Evolutionary conservation across 257 asterid genomes (phyloP), one percentile per base, ranked within the genome.

Genomic region (Osmanthus fragrans): DNA sequence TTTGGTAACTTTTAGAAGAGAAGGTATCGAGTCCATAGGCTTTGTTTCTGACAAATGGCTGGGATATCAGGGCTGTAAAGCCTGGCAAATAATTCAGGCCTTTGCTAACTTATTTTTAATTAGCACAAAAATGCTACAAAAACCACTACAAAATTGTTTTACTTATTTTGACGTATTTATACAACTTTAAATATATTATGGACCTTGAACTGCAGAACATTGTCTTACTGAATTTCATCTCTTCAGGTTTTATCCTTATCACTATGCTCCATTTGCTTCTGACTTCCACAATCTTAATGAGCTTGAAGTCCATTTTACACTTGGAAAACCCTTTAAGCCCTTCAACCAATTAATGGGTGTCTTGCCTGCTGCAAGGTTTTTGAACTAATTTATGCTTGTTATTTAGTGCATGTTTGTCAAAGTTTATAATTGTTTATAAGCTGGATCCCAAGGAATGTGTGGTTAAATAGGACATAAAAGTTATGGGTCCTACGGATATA

Each of bases 211-310:
- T 21, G 30, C 32, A 58, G 30, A 58, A 23, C 5, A 21, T 19
- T 21, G 32, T 21, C 66, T 21, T 58, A 58, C 56, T 58, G 66
- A 23, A 34, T 73, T 29, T 40, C 1, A 27, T 37, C 29, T 74
- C 21, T 77, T 49, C 88, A 89, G 96, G 96, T 90, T 81, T 82
- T 90, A 90, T 75, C 96, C 93, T 16, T 84, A 88, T 71, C 95
- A 90, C 79, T 90, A 90, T 78, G 92, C 92, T 74, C 96, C 96
- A 64, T 90, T 88, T 84, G 96, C 92, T 67, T 90, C 96, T 15
- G 93, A 90, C 79, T 87, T 90, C 72, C 76, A 49, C 67, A 87
- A 77, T 54, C 86, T 90, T 47, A 80, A 77, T 58, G 83, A 86
- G 80, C 81, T 84, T 68, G 72, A 86, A 70, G 72, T 88, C 78